Evolutionary conservation across 257 asterid species (phyloP).

Genomic region (Solanum pinnatisectum): DNA sequence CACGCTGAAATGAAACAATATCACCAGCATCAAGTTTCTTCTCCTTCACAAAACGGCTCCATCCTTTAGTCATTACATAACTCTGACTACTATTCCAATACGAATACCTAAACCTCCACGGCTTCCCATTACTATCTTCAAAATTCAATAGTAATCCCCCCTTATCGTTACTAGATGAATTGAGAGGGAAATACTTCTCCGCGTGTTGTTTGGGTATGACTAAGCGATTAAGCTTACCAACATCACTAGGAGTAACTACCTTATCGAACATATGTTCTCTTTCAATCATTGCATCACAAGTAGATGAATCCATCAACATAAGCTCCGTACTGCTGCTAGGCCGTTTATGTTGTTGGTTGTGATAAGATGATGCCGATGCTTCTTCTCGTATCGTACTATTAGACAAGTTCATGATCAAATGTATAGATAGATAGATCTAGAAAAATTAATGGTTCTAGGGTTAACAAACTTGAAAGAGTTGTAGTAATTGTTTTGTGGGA

Average conservation of each 20-base stretch:
- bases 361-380: not conserved
- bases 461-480: no score
- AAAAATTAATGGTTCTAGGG: not conserved
- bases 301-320: not conserved
- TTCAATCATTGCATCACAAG: conserved; percentile 10
- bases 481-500: not conserved
- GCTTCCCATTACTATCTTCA: conserved; percentile 82
- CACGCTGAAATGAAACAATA: conserved; percentile 72
- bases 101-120: conserved; percentile 85
- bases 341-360: not conserved
- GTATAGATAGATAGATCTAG: conserved; percentile 11
- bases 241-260: conserved; percentile 94
- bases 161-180: conserved; percentile 54
- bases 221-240: conserved; percentile 79
- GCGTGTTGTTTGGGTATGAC: conserved; percentile 96
- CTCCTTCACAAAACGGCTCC: conserved; percentile 88
- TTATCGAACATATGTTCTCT: conserved; percentile 94
- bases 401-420: conserved; percentile 42
- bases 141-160: conserved; percentile 74
- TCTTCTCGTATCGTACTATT: conserved; percentile 21
- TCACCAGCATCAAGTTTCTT: conserved; percentile 89
- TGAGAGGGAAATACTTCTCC: conserved; percentile 81
- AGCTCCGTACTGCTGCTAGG: not conserved
- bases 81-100: conserved; percentile 99
- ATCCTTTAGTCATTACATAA: conserved; percentile 93